A percentile compares a stretch with the other conserved stretches of the same genome.
These are phyloP conservation scores for Fusarium burgessii DNA, from an alignment of 2,329 filamentous ascomycete genomes.

Conservation along the genomic window DNA sequence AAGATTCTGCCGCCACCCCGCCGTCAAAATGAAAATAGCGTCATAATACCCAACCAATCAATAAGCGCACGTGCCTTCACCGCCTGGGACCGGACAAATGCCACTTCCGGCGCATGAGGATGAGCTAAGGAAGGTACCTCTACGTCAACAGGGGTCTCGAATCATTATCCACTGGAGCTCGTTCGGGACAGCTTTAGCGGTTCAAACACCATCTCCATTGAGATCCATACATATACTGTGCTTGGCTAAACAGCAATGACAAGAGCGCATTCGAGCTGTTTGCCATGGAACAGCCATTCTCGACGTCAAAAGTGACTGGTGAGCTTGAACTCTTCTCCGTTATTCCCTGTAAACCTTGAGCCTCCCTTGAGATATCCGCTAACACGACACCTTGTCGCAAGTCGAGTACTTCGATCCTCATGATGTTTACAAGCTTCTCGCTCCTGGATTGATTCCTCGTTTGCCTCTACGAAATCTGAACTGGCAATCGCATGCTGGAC, in stretches of 20 bases:
- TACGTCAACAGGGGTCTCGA: slow-evolving; percentile 35
- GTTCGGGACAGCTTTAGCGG: slow-evolving; percentile 43
- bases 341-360: neutral
- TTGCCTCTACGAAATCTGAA: slow-evolving; percentile 92
- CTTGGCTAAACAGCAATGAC: slow-evolving; percentile 47
- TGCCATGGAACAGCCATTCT: slow-evolving; percentile 74
- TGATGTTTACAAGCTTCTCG: slow-evolving; percentile 85
- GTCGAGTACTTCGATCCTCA: slow-evolving; percentile 98
- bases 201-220: slow-evolving; percentile 30
- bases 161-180: slow-evolving; percentile 29
- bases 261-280: slow-evolving; percentile 44
- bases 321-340: slow-evolving; percentile 35
- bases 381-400: slow-evolving; percentile 53
- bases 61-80: slow-evolving; percentile 17
- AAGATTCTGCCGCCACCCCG: slow-evolving; percentile 51
- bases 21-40: slow-evolving; percentile 38
- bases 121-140: slow-evolving; percentile 37
- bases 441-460: slow-evolving; percentile 79
- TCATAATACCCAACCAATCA: slow-evolving; percentile 37
- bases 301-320: slow-evolving; percentile 84
- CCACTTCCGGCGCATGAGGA: slow-evolving; percentile 42
- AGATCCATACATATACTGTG: slow-evolving; percentile 20
- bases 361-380: slow-evolving; percentile 17
- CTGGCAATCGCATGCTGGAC: slow-evolving; percentile 95
- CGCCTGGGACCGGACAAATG: slow-evolving; percentile 47